phyloP scores from a whole-genome alignment of 306 rosid genomes.

The Castanea mollissima region DNA sequence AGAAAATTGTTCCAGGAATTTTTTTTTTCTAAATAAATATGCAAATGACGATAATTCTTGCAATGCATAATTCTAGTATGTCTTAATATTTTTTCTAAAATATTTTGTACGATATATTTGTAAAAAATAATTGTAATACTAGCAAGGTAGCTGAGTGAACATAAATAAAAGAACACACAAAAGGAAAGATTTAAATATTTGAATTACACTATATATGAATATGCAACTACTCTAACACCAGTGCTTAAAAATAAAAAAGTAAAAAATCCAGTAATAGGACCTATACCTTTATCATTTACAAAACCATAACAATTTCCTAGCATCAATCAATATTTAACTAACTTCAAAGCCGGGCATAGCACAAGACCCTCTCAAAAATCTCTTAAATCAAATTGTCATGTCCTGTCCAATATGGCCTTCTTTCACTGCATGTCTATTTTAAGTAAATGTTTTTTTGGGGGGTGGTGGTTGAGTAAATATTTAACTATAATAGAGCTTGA shows the following conservation, averaged over 20 bases:
- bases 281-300: not conserved
- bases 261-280: not conserved
- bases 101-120: not conserved
- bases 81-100: not conserved
- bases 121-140: not conserved
- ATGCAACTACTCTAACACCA: not conserved
- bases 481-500: not conserved
- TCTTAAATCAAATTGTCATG: not conserved
- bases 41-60: not conserved
- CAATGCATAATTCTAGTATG: not conserved
- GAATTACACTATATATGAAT: not conserved
- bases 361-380: not conserved
- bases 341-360: not conserved
- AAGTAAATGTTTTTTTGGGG: not conserved
- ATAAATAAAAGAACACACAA: not conserved
- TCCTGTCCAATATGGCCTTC: not conserved
- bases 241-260: not conserved
- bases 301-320: not conserved
- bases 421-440: not conserved
- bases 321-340: not conserved
- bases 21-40: not conserved
- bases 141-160: not conserved
- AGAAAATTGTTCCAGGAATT: slow-evolving; percentile 13
- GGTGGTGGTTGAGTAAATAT: not conserved
- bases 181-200: not conserved